A percentile compares a stretch with the other conserved stretches of the same genome.
Evolutionary conservation across 179 eudicot genomes (phyloP).

Genomic region (Sideroxylon spinosum): DNA sequence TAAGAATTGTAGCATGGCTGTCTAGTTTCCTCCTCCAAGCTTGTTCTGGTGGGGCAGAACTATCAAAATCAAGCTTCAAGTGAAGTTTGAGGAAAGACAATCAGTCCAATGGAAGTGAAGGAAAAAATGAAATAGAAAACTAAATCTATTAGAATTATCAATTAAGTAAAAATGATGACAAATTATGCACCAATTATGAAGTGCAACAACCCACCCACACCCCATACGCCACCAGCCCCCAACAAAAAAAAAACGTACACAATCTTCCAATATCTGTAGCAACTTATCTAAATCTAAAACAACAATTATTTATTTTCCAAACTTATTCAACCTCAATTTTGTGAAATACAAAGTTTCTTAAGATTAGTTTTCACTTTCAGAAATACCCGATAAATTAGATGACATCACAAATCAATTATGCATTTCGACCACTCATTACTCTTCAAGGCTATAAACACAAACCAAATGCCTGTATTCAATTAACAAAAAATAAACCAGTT

Average conservation of each 20-base stretch:
- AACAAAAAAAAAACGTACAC: too few species aligned
- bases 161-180: background rate
- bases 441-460: background rate
- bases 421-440: background rate
- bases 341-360: background rate
- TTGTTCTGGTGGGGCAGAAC: slow-evolving; percentile 89
- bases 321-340: background rate
- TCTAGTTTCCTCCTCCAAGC: slow-evolving; percentile 95
- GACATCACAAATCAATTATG: background rate
- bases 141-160: background rate
- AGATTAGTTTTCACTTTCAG: background rate
- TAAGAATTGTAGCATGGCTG: slow-evolving; percentile 83
- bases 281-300: background rate
- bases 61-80: slow-evolving; percentile 79
- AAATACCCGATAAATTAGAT: background rate
- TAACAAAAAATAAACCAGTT: background rate
- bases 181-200: background rate
- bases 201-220: background rate
- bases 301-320: background rate
- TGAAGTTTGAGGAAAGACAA: slow-evolving; percentile 12
- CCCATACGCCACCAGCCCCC: too few species aligned
- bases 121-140: background rate
- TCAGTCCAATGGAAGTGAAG: slow-evolving; percentile 1
- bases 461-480: background rate
- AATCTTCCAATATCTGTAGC: background rate